Base-by-base conservation (phyloP, 345 rosid genomes). In the Melaleuca alternifolia region DNA sequence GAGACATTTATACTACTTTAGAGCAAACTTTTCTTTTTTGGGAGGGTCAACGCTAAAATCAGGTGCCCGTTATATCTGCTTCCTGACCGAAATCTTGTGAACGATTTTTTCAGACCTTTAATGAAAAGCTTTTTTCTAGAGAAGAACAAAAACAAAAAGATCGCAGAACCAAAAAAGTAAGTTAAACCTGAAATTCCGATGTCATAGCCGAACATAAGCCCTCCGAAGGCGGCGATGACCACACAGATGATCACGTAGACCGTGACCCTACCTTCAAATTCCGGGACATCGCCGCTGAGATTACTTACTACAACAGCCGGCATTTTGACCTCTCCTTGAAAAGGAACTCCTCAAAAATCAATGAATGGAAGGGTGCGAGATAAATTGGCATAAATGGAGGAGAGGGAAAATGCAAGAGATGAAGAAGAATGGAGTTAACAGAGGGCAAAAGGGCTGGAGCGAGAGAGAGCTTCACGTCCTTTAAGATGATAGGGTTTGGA, bases 151-250 rank as follows among this genome's bases (percentile, higher is more conserved):
- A 9, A 71, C 18, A 11, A 37, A 37, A 41, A 9, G 41, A 37
- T 41, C 2, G 41, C 41, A 11, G 2, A 11, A 21, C 1, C 9
- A 9, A 62, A 65, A 8, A 4, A 37, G 44, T 0, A 18, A 37
- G 81, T 37, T 37, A 71, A 71, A 91, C 95, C 96, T 82, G 94
- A 94, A 84, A 94, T 92, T 51, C 96, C 95, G 16, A 93, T 91
- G 71, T 93, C 97, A 51, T 93, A 95, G 76, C 95, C 97, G 33
- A 93, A 93, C 93, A 93, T 92, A 53, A 94, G 87, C 30, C 97
- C 98, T 13, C 95, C 98, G 81, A 90, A 89, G 59, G 98, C 98
- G 1, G 95, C 94, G 57, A 94, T 93, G 53, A 94, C 18, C 84
- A 90, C 88, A 37, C 91, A 91, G 7, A 87, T 6, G 48, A 90